Percentiles rank a stretch among this genome's conserved stretches.
phyloP scores from a whole-genome alignment of 2,329 filamentous ascomycete genomes.

The Nakataea oryzae region DNA sequence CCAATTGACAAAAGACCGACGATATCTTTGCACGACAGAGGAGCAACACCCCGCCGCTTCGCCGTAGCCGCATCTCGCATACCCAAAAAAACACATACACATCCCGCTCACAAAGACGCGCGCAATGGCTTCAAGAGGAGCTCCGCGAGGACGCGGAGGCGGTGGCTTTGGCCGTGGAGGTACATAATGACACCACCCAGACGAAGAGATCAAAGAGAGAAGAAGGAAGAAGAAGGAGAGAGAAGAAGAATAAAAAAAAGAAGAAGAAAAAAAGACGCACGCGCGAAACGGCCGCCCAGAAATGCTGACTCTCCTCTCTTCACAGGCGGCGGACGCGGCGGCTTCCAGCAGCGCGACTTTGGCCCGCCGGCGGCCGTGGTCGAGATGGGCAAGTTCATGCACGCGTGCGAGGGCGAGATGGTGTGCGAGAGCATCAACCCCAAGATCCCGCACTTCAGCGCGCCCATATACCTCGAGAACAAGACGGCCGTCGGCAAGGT shows the following conservation, averaged over 20 bases:
- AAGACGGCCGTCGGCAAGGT: conserved; percentile 95
- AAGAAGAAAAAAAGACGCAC: conserved; percentile 15
- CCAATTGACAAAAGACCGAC: background rate
- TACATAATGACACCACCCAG: conserved; percentile 15
- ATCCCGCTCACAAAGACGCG: background rate
- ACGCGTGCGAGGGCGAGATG: conserved; percentile 95
- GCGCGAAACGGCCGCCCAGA: background rate
- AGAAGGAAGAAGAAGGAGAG: background rate
- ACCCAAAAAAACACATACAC: background rate
- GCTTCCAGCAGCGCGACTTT: conserved; percentile 47
- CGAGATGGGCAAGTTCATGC: conserved; percentile 90
- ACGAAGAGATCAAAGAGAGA: background rate
- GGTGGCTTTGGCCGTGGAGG: conserved; percentile 36
- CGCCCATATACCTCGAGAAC: conserved; percentile 97
- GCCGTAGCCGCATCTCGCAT: background rate
- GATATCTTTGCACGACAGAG: background rate
- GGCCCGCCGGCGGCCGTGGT: conserved; percentile 53
- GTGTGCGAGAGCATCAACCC: conserved; percentile 91
- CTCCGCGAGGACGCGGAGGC: conserved; percentile 33
- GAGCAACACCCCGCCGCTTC: background rate
- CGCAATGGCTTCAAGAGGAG: conserved; percentile 53
- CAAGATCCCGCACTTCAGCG: conserved; percentile 98
- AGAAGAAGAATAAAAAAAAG: background rate
- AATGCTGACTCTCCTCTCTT: background rate
- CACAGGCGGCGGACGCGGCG: conserved; percentile 41